These are phyloP conservation scores for Talaromyces piceae DNA, from an alignment of 2,329 filamentous ascomycete species.

Conservation along the genomic window DNA sequence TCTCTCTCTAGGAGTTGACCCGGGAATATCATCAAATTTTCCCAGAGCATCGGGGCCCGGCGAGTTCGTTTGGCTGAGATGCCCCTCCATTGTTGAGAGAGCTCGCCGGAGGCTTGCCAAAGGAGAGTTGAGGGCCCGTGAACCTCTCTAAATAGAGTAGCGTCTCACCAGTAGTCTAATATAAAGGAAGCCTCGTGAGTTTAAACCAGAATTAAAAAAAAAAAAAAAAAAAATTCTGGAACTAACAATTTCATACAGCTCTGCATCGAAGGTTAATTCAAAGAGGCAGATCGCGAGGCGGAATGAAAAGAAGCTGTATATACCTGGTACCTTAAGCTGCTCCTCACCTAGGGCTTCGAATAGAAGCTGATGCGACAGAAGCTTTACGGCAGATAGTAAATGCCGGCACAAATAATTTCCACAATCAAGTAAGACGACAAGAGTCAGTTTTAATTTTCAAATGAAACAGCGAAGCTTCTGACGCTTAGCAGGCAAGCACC, in stretches of 20 bases:
- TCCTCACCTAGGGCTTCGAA: neutral
- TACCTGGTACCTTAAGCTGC: neutral
- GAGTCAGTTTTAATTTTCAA: too few relatives aligned
- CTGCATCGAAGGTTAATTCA: neutral
- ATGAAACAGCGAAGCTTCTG: neutral
- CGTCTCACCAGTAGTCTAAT: neutral
- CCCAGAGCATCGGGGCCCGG: slow-evolving; percentile 19
- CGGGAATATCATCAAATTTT: slow-evolving; percentile 22
- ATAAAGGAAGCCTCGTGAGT: neutral
- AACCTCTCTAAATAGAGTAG: neutral
- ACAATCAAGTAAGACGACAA: too few relatives aligned
- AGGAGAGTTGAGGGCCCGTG: neutral
- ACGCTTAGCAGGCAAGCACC: neutral
- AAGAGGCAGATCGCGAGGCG: neutral
- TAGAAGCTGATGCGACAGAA: neutral
- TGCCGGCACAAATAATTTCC: neutral
- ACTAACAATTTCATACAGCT: neutral
- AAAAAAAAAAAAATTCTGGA: neutral
- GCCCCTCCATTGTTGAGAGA: slow-evolving; percentile 16
- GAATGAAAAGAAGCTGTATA: neutral
- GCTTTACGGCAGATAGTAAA: neutral
- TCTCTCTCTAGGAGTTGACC: slow-evolving; percentile 25
- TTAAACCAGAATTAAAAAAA: neutral
- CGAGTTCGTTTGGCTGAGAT: slow-evolving; percentile 11
- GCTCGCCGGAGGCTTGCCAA: neutral